phyloP scores from a whole-genome alignment of 441 rosid genomes.

The Heliophila coronopifolia region DNA sequence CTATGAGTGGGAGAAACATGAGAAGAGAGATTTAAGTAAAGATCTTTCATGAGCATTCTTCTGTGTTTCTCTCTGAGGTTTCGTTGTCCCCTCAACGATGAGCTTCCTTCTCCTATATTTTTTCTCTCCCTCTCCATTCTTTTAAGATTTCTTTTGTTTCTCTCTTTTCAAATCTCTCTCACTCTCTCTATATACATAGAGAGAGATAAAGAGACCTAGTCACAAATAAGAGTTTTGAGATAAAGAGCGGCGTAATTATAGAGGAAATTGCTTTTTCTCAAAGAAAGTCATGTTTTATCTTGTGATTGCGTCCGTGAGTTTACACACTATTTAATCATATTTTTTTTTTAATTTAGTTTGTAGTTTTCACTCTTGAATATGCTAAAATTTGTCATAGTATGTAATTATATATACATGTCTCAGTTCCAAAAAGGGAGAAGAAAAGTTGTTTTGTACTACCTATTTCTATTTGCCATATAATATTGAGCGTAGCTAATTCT shows the following conservation, averaged over 20 bases:
- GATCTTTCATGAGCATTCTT: constrained; percentile 30
- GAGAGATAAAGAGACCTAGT: not conserved
- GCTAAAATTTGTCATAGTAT: no score
- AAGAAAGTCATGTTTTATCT: constrained; percentile 17
- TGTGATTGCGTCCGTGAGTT: constrained; percentile 1
- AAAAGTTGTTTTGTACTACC: no score
- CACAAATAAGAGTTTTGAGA: constrained; percentile 7
- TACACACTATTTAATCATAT: constrained; percentile 5
- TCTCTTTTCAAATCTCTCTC: constrained; percentile 1
- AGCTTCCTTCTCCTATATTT: constrained; percentile 20
- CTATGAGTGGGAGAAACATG: constrained; percentile 18
- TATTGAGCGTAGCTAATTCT: no score
- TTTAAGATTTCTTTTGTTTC: not conserved
- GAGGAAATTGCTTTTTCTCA: not conserved
- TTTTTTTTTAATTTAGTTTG: not conserved
- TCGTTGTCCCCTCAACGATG: constrained; percentile 23
- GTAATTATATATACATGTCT: no score
- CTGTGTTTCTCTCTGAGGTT: constrained; percentile 33
- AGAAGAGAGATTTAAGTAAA: constrained; percentile 24
- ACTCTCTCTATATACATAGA: not conserved
- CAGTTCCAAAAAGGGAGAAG: no score
- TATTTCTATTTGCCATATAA: no score
- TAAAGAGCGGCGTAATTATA: not conserved
- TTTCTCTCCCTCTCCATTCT: constrained; percentile 15
- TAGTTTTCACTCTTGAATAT: not conserved